Conservation (phyloP, 805 yeast species). For the Scheffersomyces lignosus region DNA sequence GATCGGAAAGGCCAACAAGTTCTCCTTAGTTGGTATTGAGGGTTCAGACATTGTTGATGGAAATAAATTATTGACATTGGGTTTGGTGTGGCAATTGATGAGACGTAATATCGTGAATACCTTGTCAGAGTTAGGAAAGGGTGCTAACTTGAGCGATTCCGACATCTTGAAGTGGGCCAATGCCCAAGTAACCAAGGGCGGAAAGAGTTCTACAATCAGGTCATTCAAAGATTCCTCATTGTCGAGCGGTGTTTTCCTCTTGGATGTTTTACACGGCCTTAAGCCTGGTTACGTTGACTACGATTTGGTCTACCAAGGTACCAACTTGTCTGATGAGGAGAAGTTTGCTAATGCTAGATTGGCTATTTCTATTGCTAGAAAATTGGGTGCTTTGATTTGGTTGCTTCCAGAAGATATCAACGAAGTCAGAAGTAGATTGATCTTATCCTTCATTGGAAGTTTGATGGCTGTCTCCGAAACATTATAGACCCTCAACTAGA, state of each 20-base stretch:
- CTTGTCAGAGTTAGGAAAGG: constrained; percentile 68
- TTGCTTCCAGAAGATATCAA: constrained; percentile 99
- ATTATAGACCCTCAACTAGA: too few relatives aligned
- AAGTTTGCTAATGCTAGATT: constrained; percentile 91
- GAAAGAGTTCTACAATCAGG: constrained; percentile 69
- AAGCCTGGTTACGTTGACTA: constrained; percentile 98
- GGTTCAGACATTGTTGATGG: constrained; percentile 98
- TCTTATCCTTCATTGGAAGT: constrained; percentile 92
- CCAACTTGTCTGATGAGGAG: constrained; percentile 68
- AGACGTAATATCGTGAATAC: constrained; percentile 91
- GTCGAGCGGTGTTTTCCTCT: constrained; percentile 74
- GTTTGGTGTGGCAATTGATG: constrained; percentile 98
- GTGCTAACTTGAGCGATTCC: constrained; percentile 56
- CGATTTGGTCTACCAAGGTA: constrained; percentile 80
- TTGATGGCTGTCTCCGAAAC: constrained; percentile 57
- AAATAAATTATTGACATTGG: constrained; percentile 81
- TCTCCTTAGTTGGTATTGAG: constrained; percentile 95
- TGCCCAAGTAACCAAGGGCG: constrained; percentile 80
- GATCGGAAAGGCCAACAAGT: constrained; percentile 87
- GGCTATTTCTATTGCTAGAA: constrained; percentile 98
- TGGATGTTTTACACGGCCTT: constrained; percentile 88
- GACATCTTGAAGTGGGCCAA: constrained; percentile 96
- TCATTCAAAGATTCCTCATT: constrained; percentile 83
- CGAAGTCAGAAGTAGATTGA: constrained; percentile 92
- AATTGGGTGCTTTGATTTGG: constrained; percentile 97